These are phyloP conservation scores for Wallacemonas sp. DNA, from an alignment of 208 protist genomes.

Conservation along the genomic window DNA sequence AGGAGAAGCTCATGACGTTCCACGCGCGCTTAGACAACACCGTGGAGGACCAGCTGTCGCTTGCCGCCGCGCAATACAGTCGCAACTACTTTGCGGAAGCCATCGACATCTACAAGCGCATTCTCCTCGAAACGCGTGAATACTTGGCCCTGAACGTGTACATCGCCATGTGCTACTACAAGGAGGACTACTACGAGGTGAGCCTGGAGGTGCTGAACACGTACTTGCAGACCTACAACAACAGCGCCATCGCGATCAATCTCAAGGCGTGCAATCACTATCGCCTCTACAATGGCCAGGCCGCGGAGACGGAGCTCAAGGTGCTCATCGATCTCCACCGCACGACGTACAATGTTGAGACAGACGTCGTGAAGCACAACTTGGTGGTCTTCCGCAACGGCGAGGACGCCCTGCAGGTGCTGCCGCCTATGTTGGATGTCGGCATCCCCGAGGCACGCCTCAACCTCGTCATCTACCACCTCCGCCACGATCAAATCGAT, in stretches of 20 bases:
- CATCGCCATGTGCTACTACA: slow-evolving; percentile 98
- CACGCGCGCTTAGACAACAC: slow-evolving; percentile 90
- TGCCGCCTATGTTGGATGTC: slow-evolving; percentile 92
- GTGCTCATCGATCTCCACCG: slow-evolving; percentile 88
- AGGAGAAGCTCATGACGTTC: slow-evolving; percentile 93
- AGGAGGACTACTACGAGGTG: slow-evolving; percentile 97
- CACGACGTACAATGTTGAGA: slow-evolving; percentile 89
- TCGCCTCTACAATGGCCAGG: slow-evolving; percentile 92
- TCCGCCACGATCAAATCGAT: slow-evolving; percentile 92
- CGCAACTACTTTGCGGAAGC: slow-evolving; percentile 96
- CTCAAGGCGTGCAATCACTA: slow-evolving; percentile 97
- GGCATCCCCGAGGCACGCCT: slow-evolving; percentile 94
- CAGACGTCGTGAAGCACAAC: slow-evolving; percentile 96
- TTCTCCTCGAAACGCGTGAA: slow-evolving; percentile 93
- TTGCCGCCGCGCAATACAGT: slow-evolving; percentile 95
- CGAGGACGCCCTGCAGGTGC: slow-evolving; percentile 94
- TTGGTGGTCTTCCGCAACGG: slow-evolving; percentile 96
- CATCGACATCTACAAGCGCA: slow-evolving; percentile 97
- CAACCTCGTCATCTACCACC: slow-evolving; percentile 97
- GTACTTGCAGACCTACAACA: slow-evolving; percentile 90
- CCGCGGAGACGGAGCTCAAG: slow-evolving; percentile 93
- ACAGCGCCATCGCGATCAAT: slow-evolving; percentile 95
- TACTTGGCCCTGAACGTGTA: slow-evolving; percentile 96
- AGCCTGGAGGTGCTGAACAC: slow-evolving; percentile 90
- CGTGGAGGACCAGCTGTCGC: slow-evolving; percentile 92